Base-by-base conservation (phyloP, 2,329 filamentous ascomycete species). In the Neocatenulostroma microsporum region DNA sequence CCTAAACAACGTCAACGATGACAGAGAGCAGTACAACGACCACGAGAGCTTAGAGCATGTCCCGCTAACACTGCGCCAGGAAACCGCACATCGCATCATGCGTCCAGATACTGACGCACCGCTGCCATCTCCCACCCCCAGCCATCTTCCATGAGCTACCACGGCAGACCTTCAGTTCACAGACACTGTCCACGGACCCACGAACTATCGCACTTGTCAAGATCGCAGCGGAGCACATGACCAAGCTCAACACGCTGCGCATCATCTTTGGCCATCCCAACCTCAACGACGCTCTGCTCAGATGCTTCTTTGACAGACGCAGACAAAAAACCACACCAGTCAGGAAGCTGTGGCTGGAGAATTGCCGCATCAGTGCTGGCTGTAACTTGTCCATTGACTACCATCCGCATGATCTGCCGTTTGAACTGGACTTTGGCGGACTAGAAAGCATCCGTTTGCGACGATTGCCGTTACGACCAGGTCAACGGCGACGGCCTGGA, bases 331-430 rank as follows among this genome's bases (percentile, higher is more conserved):
- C 43, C 13, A 44, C 51, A 6, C 56, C 56, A 2, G 40, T 69
- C 11, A 55, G 60, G 9, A 61, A 54, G 34, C 54, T 70, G 4
- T 70, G 67, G 67, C 50, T 70, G 3, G 67, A 70, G 36, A 66
- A 60, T 35, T 65, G 62, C 39, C 59, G 57, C 12, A 46, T 66
- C 27, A 50, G 54, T 8, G 53, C 55, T 4, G 52, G 46, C 1
- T 43, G 49, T 19, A 31, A 44, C 18, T n/a, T 34, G 10, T 7
- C 30, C 2, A 21, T 51, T 2, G 30, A 40, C 0, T 14, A 19
- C 2, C 40, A 49, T 26, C 47, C 45, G 3, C 45, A 51, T 13
- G 38, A 35, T 5, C 30, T 57, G 8, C 52, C 55, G 4, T 24
- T 42, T 8, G 21, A 30, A 7, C 42, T 55, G 5, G 43, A 57